A percentile compares a stretch with the other conserved stretches of the same genome.
Evolutionary conservation across 495 filamentous ascomycete species (phyloP).

Genomic region (Penicillium manginii): DNA sequence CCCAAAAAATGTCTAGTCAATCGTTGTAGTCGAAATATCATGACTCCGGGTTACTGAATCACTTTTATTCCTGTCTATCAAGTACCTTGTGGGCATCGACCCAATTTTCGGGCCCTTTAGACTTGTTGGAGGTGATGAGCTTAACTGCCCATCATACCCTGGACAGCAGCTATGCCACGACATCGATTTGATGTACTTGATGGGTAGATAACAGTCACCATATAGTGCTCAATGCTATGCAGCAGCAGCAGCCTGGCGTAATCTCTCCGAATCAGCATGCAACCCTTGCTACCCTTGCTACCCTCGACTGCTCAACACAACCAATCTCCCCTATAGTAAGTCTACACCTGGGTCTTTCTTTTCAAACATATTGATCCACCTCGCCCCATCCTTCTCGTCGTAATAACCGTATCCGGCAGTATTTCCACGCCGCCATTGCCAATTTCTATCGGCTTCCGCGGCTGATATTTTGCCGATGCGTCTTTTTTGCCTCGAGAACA

Average conservation of each 20-base stretch:
- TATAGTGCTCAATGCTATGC: not conserved
- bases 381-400: constrained; percentile 9
- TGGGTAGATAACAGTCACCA: not conserved
- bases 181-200: not conserved
- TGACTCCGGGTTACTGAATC: constrained; percentile 11
- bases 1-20: constrained; percentile 3
- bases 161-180: constrained; percentile 4
- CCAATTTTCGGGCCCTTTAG: constrained; percentile 19
- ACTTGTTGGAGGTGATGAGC: constrained; percentile 18
- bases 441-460: constrained; percentile 21
- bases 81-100: constrained; percentile 35
- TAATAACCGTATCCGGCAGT: constrained; percentile 5
- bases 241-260: not conserved
- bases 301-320: not conserved
- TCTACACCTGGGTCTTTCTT: too few species aligned
- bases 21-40: constrained; percentile 12
- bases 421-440: not conserved
- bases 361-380: not conserved
- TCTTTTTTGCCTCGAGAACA: constrained; percentile 10
- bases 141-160: constrained; percentile 8
- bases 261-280: not conserved
- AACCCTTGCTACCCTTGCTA: too few species aligned
- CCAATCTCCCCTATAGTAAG: not conserved
- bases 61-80: constrained; percentile 29
- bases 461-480: constrained; percentile 17